These are phyloP conservation scores for Orbilia ellipsospora DNA, from an alignment of 2,329 filamentous ascomycete genomes.

Conservation along the genomic window DNA sequence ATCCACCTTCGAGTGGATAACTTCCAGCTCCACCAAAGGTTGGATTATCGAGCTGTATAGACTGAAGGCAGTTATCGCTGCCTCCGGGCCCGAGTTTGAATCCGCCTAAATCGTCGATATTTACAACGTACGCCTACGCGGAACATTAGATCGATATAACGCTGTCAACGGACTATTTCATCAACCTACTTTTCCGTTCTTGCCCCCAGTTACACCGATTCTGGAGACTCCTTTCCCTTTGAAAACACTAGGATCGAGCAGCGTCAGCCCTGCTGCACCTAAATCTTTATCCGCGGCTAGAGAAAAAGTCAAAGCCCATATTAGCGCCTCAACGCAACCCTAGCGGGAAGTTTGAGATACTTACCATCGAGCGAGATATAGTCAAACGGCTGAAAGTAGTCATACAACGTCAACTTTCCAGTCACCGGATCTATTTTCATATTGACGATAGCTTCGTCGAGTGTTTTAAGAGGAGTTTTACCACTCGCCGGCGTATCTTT, in stretches of 20 bases:
- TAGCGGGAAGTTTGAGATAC: background rate
- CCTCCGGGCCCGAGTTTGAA: conserved; percentile 62
- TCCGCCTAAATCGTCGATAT: conserved; percentile 64
- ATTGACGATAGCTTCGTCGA: conserved; percentile 66
- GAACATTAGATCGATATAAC: background rate
- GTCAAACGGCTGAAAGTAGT: conserved; percentile 70
- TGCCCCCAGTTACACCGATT: conserved; percentile 67
- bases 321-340: background rate
- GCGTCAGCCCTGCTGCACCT: conserved; percentile 63
- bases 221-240: conserved; percentile 64
- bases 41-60: conserved; percentile 50
- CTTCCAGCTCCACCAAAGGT: conserved; percentile 59
- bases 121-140: conserved; percentile 62
- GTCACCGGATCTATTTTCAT: conserved; percentile 57
- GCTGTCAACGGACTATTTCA: background rate
- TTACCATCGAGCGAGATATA: conserved; percentile 63
- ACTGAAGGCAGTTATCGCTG: conserved; percentile 62
- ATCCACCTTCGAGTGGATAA: conserved; percentile 64
- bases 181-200: conserved; percentile 63
- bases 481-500: conserved; percentile 62
- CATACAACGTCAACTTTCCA: conserved; percentile 65
- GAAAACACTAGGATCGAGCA: conserved; percentile 65
- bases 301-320: conserved; percentile 53
- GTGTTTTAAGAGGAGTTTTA: conserved; percentile 60
- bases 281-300: conserved; percentile 66